Percentiles rank a stretch among this genome's conserved stretches.
Evolutionary conservation across 2,329 filamentous ascomycete species (phyloP).

Genomic region (Beauveria bassiana): DNA sequence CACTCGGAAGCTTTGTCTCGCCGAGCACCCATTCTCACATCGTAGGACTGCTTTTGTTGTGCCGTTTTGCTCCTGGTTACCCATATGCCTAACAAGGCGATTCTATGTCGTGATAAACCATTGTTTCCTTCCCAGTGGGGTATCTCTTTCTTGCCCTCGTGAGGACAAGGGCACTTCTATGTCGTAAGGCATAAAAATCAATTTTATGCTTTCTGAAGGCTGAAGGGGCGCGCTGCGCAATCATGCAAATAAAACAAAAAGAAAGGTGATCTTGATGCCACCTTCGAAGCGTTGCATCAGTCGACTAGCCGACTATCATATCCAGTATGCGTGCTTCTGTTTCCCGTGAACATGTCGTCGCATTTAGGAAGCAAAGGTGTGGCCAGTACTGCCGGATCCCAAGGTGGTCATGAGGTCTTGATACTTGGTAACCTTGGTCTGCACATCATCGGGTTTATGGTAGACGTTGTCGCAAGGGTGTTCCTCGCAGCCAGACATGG

Average conservation of each 20-base stretch:
- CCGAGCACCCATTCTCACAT: not conserved
- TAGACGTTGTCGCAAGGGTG: slow-evolving; percentile 49
- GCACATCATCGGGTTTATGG: slow-evolving; percentile 39
- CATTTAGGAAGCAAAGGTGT: slow-evolving; percentile 15
- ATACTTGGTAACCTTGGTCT: slow-evolving; percentile 43
- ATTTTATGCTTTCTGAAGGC: slow-evolving; percentile 1
- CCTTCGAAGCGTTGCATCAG: slow-evolving; percentile 1
- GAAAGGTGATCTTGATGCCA: not conserved
- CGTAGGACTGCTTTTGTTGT: not conserved
- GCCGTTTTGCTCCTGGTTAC: slow-evolving; percentile 1
- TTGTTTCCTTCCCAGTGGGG: slow-evolving; percentile 7
- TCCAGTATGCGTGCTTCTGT: not conserved
- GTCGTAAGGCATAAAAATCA: slow-evolving; percentile 10
- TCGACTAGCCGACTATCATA: slow-evolving; percentile 10
- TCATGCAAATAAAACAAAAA: not conserved
- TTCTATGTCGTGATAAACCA: not conserved
- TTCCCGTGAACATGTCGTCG: not conserved
- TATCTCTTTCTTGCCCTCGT: slow-evolving; percentile 9
- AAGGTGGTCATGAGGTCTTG: slow-evolving; percentile 43
- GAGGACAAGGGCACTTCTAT: not conserved
- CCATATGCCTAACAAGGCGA: not conserved
- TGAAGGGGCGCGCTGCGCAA: slow-evolving; percentile 3
- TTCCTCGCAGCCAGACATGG: slow-evolving; percentile 40
- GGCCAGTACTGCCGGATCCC: slow-evolving; percentile 26
- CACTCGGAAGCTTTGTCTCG: not conserved